These are phyloP conservation scores for Lasiosphaeris hirsuta DNA, from an alignment of 495 filamentous ascomycete species.

Conservation along the genomic window DNA sequence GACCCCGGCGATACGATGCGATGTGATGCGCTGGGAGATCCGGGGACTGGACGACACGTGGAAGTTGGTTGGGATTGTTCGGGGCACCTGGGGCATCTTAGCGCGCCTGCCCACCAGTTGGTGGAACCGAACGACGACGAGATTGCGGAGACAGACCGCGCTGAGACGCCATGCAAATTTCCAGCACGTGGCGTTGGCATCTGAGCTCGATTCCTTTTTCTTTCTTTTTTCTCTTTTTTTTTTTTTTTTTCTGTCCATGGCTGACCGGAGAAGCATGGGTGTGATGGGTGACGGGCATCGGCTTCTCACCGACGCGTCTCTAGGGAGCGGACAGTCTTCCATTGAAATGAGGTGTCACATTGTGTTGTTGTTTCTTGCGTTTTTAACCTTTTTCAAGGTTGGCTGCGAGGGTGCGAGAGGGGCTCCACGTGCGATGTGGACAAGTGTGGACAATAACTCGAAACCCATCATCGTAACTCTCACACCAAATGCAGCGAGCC, in stretches of 20 bases:
- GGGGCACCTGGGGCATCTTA: not conserved
- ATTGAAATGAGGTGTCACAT: constrained; percentile 9
- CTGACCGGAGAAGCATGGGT: not conserved
- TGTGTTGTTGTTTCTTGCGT: not conserved
- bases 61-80: not conserved
- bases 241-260: not conserved
- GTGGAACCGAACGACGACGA: not conserved
- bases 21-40: constrained; percentile 2
- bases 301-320: not conserved
- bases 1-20: not conserved
- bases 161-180: constrained; percentile 4
- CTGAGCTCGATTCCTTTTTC: no score
- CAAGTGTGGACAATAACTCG: not conserved
- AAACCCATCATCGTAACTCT: not conserved
- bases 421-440: constrained; percentile 7
- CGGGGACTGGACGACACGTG: constrained; percentile 8
- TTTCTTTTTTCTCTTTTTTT: no score
- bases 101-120: not conserved
- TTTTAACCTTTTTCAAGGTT: not conserved
- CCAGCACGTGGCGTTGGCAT: not conserved
- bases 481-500: not conserved
- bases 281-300: not conserved
- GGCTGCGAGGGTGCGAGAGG: not conserved
- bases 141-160: not conserved
- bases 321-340: not conserved